A percentile compares a stretch with the other conserved stretches of the same genome.
Evolutionary conservation across 2,329 filamentous ascomycete genomes (phyloP).

Genomic region (Ophiocordyceps camponoti-saundersi): DNA sequence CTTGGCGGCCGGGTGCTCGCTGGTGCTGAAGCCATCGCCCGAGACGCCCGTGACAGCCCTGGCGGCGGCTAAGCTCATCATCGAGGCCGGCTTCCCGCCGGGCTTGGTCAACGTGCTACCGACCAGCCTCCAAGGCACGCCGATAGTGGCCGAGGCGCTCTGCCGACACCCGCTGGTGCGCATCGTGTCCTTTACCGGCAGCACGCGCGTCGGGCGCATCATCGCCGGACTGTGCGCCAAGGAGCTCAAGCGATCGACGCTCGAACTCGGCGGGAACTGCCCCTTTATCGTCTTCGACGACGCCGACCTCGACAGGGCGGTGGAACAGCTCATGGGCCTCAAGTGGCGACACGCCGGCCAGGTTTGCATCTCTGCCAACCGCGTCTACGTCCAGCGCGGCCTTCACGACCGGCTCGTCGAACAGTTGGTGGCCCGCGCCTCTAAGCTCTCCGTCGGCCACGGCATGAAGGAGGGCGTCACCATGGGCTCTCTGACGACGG

Average conservation of each 20-base stretch:
- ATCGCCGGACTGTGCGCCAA: conserved; percentile 42
- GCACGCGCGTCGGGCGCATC: conserved; percentile 50
- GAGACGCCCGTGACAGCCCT: conserved; percentile 61
- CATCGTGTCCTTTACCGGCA: conserved; percentile 66
- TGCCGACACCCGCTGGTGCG: conserved; percentile 26
- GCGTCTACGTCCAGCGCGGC: conserved; percentile 40
- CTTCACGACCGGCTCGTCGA: conserved; percentile 45
- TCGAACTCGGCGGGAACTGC: conserved; percentile 58
- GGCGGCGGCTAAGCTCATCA: conserved; percentile 48
- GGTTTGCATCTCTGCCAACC: conserved; percentile 50
- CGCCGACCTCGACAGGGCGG: conserved; percentile 48
- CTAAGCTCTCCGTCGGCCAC: conserved; percentile 42
- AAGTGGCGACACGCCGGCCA: conserved; percentile 62
- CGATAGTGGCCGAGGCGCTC: conserved; percentile 25
- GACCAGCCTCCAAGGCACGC: conserved; percentile 26
- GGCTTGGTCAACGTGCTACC: conserved; percentile 45
- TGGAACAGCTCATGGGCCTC: conserved; percentile 40
- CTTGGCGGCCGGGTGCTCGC: conserved; percentile 58
- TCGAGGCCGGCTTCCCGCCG: conserved; percentile 56
- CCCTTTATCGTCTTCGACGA: conserved; percentile 50
- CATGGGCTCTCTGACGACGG: conserved; percentile 18
- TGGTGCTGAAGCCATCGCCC: conserved; percentile 57
- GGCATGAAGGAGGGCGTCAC: conserved; percentile 26
- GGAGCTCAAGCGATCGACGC: conserved; percentile 47
- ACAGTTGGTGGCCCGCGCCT: conserved; percentile 32